Percentiles rank a stretch among this genome's conserved stretches.
Conservation (phyloP, 176 grass and related monocot species). For the Cenchrus fungigraminus region DNA sequence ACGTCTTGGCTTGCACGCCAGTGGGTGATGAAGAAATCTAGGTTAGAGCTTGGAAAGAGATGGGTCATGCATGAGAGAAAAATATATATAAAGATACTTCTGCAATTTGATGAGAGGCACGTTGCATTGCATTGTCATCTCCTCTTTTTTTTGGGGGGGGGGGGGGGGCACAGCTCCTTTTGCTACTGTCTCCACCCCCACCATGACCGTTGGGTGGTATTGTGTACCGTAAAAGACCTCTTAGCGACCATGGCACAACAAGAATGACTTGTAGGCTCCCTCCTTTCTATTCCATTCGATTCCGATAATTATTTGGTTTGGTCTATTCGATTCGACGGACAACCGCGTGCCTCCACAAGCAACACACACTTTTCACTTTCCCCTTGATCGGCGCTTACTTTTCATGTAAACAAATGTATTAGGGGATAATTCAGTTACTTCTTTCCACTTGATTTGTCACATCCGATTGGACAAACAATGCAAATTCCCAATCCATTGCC, state of each 20-base stretch:
- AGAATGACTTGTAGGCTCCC: constrained; percentile 16
- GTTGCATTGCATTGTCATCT: constrained; percentile 19
- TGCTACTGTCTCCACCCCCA: background rate
- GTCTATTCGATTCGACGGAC: background rate
- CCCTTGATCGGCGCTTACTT: background rate
- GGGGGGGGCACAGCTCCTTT: background rate
- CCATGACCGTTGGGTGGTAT: too few relatives aligned
- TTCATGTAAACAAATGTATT: background rate
- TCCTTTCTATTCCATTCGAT: constrained; percentile 20
- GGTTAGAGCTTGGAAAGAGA: background rate
- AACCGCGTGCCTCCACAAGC: constrained; percentile 1
- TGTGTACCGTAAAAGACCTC: too few relatives aligned
- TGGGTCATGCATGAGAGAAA: background rate
- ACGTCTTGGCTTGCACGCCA: constrained; percentile 46
- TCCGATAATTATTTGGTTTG: constrained; percentile 14
- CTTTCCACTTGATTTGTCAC: background rate
- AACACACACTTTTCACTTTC: background rate
- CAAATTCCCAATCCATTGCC: background rate
- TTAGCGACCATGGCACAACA: constrained; percentile 3
- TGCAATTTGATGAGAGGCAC: background rate
- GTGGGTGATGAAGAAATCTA: constrained; percentile 28
- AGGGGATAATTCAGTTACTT: background rate
- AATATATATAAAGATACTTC: too few relatives aligned
- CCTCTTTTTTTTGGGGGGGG: background rate
- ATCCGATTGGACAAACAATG: background rate